phyloP scores from a whole-genome alignment of 225 moss, liverwort and hornwort species.

The Bryum argenteum region DNA sequence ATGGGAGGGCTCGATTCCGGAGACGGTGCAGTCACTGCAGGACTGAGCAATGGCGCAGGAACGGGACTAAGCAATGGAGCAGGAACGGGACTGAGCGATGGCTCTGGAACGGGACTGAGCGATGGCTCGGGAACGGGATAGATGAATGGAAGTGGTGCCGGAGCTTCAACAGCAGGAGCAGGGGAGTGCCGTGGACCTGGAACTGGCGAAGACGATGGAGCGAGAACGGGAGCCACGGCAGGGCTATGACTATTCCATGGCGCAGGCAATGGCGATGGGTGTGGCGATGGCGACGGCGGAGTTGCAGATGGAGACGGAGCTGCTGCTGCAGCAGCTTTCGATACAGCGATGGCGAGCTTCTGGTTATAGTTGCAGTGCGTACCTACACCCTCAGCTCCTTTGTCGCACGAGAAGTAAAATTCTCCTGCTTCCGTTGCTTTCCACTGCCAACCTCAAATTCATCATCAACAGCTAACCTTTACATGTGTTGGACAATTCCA shows the following conservation, averaged over 20 bases:
- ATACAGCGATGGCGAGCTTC: constrained; percentile 39
- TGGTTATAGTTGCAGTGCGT: constrained; percentile 57
- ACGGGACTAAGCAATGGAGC: neutral
- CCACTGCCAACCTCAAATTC: constrained; percentile 32
- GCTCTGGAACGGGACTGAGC: neutral
- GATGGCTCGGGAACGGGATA: constrained; percentile 22
- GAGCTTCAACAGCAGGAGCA: constrained; percentile 10
- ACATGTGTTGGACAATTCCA: neutral
- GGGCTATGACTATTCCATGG: constrained; percentile 12
- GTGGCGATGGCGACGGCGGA: neutral
- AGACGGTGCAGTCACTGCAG: constrained; percentile 28
- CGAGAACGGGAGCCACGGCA: constrained; percentile 22
- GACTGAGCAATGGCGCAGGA: constrained; percentile 21
- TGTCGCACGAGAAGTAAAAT: constrained; percentile 52
- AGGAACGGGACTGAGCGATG: constrained; percentile 19
- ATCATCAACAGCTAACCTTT: neutral
- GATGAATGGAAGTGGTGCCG: constrained; percentile 11
- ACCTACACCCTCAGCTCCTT: constrained; percentile 50
- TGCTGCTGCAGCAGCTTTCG: constrained; percentile 22
- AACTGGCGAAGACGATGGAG: constrained; percentile 22
- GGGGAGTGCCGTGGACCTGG: constrained; percentile 14
- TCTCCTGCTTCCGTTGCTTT: constrained; percentile 36
- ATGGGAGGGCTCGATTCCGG: constrained; percentile 34
- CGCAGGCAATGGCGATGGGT: neutral
- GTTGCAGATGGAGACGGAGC: constrained; percentile 19